A percentile compares a stretch with the other conserved stretches of the same genome.
These are phyloP conservation scores for Colletotrichum lupini DNA, from an alignment of 2,329 filamentous ascomycete species.

Conservation along the genomic window DNA sequence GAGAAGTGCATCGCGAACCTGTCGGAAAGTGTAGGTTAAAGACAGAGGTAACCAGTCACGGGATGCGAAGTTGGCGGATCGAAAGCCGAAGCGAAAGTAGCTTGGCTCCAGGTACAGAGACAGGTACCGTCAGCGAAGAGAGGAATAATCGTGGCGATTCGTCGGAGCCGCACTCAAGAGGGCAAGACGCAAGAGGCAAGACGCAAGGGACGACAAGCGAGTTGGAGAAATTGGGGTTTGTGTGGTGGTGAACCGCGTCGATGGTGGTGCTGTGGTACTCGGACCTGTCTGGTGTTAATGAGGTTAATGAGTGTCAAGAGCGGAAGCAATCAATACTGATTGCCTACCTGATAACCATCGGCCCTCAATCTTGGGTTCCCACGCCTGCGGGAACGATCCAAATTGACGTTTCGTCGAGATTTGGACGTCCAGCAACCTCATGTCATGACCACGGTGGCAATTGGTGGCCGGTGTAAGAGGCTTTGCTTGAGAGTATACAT, in stretches of 20 bases:
- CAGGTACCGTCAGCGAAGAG: slow-evolving; percentile 16
- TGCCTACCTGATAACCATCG: slow-evolving; percentile 11
- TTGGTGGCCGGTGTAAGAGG: neutral
- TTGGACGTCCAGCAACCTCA: neutral
- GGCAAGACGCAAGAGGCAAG: no score
- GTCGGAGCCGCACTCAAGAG: slow-evolving; percentile 14
- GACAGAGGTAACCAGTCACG: neutral
- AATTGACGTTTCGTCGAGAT: neutral
- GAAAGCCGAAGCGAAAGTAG: slow-evolving; percentile 21
- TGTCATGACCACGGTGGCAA: neutral
- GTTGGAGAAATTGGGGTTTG: slow-evolving; percentile 18
- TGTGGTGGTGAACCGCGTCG: neutral
- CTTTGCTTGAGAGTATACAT: neutral
- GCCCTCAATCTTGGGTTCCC: neutral
- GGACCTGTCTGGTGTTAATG: slow-evolving; percentile 11
- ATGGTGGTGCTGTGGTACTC: slow-evolving; percentile 9
- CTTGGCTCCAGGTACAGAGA: slow-evolving; percentile 22
- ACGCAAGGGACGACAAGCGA: slow-evolving; percentile 17
- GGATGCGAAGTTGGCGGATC: neutral
- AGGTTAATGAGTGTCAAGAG: slow-evolving; percentile 3
- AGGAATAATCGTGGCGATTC: neutral
- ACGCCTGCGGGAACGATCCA: neutral
- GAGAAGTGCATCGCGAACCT: neutral
- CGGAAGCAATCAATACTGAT: slow-evolving; percentile 7
- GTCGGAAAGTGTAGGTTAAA: slow-evolving; percentile 5